Conservation (phyloP, 305 asterid species). For the Solanum aculeatissimum region DNA sequence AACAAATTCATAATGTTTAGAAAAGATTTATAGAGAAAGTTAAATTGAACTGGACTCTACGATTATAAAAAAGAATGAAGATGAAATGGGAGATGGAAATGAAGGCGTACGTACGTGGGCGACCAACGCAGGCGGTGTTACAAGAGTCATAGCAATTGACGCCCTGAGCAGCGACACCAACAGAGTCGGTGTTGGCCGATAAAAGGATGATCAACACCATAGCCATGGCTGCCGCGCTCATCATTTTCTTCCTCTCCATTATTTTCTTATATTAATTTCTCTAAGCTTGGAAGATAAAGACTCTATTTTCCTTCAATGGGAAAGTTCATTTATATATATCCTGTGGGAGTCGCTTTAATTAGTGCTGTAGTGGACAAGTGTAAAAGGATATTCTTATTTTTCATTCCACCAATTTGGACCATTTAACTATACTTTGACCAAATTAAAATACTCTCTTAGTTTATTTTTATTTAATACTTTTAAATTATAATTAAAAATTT, state of each 20-base stretch:
- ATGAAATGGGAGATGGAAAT: background rate
- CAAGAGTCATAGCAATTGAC: constrained; percentile 45
- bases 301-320: background rate
- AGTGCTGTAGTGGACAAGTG: background rate
- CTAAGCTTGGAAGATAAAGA: background rate
- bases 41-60: fast-evolving
- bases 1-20: background rate
- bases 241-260: constrained; percentile 31
- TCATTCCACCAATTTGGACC: background rate
- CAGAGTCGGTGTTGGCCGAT: constrained; percentile 23
- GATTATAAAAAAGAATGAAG: background rate
- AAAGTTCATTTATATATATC: background rate
- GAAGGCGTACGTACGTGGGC: background rate
- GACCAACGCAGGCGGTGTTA: constrained; percentile 33
- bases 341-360: background rate
- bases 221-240: constrained; percentile 4
- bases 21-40: no score
- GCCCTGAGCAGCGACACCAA: constrained; percentile 25
- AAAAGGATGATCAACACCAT: constrained; percentile 21
- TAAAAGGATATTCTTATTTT: background rate
- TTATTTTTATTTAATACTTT: no score
- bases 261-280: background rate
- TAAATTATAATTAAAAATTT: no score
- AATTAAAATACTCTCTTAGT: no score
- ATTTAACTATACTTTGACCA: background rate